Conservation (phyloP, 352 stramenopile species). For the Hyaloperonospora arabidopsidis region DNA sequence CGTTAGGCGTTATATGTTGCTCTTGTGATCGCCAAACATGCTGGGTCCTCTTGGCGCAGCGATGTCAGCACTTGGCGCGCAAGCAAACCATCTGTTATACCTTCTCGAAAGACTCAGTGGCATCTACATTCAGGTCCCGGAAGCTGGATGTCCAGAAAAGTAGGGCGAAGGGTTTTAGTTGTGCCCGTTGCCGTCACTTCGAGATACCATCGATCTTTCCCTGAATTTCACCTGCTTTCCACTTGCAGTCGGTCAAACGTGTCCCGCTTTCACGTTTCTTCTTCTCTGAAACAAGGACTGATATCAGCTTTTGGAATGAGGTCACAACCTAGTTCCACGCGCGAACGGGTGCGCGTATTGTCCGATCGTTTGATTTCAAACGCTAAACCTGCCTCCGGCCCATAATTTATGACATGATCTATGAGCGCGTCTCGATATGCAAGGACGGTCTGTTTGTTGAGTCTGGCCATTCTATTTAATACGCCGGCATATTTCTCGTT, state of each 20-base stretch:
- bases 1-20: background rate
- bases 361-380: background rate
- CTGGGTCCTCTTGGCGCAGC: background rate
- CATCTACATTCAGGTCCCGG: background rate
- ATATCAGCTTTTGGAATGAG: background rate
- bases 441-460: background rate
- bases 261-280: background rate
- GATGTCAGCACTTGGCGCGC: background rate
- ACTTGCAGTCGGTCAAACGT: background rate
- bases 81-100: background rate
- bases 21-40: background rate
- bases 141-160: background rate
- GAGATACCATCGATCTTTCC: background rate
- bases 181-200: background rate
- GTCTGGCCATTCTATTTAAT: too few relatives aligned
- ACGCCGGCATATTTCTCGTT: too few relatives aligned
- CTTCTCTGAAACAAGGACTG: background rate
- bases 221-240: background rate
- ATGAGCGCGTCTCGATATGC: background rate
- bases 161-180: background rate
- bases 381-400: background rate
- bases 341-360: background rate
- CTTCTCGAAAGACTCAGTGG: background rate
- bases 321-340: background rate
- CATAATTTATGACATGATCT: background rate